A percentile compares a stretch with the other conserved stretches of the same genome.
Evolutionary conservation across 345 rosid genomes (phyloP).

Genomic region (Syzygium oleosum): DNA sequence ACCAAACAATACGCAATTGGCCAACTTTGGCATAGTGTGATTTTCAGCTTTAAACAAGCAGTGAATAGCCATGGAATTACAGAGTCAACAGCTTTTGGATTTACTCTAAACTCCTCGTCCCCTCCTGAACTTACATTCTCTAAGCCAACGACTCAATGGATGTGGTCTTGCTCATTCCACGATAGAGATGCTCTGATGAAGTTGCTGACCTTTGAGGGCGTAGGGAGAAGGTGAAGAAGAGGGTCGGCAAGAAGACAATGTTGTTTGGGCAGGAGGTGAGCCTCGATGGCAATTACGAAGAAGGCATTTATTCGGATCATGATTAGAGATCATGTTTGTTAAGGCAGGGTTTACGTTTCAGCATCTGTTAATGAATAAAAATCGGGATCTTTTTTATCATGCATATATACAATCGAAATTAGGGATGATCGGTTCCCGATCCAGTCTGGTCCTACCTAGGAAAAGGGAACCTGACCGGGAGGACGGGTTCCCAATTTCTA

Average conservation of each 20-base stretch:
- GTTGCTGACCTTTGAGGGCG: conserved; percentile 49
- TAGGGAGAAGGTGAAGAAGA: conserved; percentile 71
- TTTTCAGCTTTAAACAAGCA: neutral
- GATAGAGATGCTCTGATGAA: conserved; percentile 57
- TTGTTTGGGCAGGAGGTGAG: conserved; percentile 60
- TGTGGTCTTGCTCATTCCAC: conserved; percentile 18
- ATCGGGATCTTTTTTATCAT: too few relatives aligned
- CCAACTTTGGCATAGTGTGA: neutral
- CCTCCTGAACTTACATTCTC: neutral
- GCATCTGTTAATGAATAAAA: too few relatives aligned
- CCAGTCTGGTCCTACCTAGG: too few relatives aligned
- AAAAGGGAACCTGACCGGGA: too few relatives aligned
- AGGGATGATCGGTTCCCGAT: too few relatives aligned
- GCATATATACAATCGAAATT: too few relatives aligned
- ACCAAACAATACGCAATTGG: neutral
- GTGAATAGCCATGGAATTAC: neutral
- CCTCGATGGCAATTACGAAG: conserved; percentile 11
- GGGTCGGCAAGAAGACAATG: conserved; percentile 69
- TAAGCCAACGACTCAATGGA: neutral
- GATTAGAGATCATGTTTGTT: too few relatives aligned
- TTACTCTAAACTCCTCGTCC: neutral
- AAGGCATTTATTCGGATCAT: neutral
- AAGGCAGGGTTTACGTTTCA: too few relatives aligned
- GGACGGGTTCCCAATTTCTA: too few relatives aligned
- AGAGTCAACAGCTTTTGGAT: neutral